A percentile compares a stretch with the other conserved stretches of the same genome.
Conservation (phyloP, 176 grass and related monocot genomes). For the Rhynchospora breviuscula region DNA sequence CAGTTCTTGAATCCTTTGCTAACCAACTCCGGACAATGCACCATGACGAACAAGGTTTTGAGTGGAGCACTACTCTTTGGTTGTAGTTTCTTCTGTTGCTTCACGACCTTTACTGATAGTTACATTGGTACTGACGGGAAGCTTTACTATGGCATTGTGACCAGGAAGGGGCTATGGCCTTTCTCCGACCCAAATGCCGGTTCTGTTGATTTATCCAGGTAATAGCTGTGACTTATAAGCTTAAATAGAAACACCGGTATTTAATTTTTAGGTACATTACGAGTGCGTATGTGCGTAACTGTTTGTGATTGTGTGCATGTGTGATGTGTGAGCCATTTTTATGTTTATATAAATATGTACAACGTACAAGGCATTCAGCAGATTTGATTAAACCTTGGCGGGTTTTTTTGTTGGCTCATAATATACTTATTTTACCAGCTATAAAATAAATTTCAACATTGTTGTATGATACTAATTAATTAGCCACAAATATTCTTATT, state of each 20-base stretch:
- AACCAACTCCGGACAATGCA: constrained; percentile 49
- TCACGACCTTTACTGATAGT: constrained; percentile 74
- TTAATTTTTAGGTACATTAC: too few species aligned
- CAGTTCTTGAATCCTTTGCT: constrained; percentile 59
- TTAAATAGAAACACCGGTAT: too few species aligned
- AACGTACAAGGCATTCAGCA: neutral
- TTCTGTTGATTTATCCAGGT: constrained; percentile 20
- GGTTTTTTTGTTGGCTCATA: too few species aligned
- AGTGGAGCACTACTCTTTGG: constrained; percentile 33
- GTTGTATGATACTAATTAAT: too few species aligned
- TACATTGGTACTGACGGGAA: constrained; percentile 51
- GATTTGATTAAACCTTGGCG: neutral
- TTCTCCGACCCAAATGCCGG: constrained; percentile 23
- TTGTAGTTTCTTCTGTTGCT: constrained; percentile 40
- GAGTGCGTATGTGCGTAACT: too few species aligned
- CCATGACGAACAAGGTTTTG: constrained; percentile 31
- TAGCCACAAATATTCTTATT: too few species aligned
- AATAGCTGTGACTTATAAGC: neutral
- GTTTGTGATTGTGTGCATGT: neutral
- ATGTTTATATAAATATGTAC: neutral
- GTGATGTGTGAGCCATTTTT: neutral
- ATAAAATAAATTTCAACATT: too few species aligned
- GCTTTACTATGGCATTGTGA: constrained; percentile 51
- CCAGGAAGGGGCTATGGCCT: constrained; percentile 37
- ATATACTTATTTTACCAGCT: too few species aligned